These are phyloP conservation scores for Tetrapyrgos nigripes DNA, from an alignment of 1,284 basidiomycete species.

Conservation along the genomic window DNA sequence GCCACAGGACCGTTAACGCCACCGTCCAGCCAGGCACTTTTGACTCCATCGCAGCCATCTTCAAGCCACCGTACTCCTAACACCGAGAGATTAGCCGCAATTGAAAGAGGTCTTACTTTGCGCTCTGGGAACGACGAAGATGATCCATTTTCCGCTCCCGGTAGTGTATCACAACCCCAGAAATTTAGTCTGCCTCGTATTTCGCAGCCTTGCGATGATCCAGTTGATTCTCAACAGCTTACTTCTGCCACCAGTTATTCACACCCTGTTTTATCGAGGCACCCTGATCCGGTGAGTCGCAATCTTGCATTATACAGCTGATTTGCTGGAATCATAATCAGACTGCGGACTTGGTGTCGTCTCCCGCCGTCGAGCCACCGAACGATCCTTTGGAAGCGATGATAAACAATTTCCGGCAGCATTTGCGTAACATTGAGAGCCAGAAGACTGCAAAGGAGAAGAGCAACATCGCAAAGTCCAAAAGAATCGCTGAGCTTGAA, in stretches of 20 bases:
- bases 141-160: background rate
- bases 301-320: background rate
- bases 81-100: background rate
- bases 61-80: background rate
- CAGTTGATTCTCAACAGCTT: background rate
- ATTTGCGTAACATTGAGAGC: slow-evolving; percentile 48
- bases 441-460: slow-evolving; percentile 42
- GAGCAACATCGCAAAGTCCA: slow-evolving; percentile 43
- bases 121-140: background rate
- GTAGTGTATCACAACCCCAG: background rate
- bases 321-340: background rate
- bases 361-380: too few species aligned
- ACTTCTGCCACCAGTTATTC: background rate
- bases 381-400: background rate
- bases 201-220: background rate
- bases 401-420: slow-evolving; percentile 28
- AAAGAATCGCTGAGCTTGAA: slow-evolving; percentile 42
- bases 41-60: background rate
- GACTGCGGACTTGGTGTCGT: too few species aligned
- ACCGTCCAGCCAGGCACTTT: background rate
- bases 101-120: background rate
- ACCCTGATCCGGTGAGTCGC: background rate
- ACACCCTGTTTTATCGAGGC: background rate
- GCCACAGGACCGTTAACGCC: background rate
- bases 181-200: background rate